A percentile compares a stretch with the other conserved stretches of the same genome.
These are phyloP conservation scores for Pseudisothecium myosuroides DNA, from an alignment of 225 moss, liverwort and hornwort genomes.

Conservation along the genomic window DNA sequence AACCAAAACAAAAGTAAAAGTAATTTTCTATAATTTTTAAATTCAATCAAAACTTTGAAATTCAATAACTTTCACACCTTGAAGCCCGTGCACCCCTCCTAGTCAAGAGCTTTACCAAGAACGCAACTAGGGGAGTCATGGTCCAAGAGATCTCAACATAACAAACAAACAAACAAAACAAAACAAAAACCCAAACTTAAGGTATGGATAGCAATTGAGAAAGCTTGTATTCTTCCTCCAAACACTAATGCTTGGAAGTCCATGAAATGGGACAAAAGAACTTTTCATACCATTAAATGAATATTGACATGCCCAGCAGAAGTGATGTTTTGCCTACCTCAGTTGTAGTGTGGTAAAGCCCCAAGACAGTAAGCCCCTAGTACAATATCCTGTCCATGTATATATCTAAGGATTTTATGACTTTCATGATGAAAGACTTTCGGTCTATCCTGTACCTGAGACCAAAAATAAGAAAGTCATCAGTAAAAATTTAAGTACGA, in stretches of 20 bases:
- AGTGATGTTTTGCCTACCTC: background rate
- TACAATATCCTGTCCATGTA: slow-evolving; percentile 76
- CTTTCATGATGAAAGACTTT: slow-evolving; percentile 53
- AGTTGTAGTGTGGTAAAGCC: background rate
- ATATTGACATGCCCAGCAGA: background rate
- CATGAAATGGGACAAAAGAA: background rate
- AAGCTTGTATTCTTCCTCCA: background rate
- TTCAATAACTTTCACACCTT: too few relatives aligned
- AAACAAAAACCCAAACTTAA: too few relatives aligned
- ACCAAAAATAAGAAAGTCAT: background rate
- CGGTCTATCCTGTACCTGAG: slow-evolving; percentile 89
- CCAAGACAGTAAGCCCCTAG: background rate
- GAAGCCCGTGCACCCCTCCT: too few relatives aligned
- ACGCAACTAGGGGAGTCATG: too few relatives aligned
- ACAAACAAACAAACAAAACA: too few relatives aligned
- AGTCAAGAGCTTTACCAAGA: too few relatives aligned
- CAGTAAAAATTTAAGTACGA: background rate
- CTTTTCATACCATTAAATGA: background rate
- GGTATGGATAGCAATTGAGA: background rate
- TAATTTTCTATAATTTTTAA: too few relatives aligned
- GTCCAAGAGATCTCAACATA: too few relatives aligned
- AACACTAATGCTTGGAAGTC: background rate
- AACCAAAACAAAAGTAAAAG: too few relatives aligned
- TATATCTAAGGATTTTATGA: slow-evolving; percentile 54
- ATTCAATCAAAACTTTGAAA: too few relatives aligned